Conservation (phyloP, 2,329 filamentous ascomycete species). For the Claviceps cyperi region DNA sequence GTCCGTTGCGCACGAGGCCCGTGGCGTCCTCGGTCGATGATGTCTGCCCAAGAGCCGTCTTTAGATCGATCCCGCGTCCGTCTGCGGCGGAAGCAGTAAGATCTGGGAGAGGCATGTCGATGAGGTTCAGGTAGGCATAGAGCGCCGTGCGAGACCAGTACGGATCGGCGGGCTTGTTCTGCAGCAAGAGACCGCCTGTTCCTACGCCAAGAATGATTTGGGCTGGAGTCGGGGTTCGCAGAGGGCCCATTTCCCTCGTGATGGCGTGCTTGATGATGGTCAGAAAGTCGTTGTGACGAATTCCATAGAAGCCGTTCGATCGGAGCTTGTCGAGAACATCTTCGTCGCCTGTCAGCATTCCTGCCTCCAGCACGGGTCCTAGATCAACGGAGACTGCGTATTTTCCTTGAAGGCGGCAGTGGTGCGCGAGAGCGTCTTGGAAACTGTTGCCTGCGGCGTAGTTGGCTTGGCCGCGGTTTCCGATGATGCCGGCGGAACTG, state of each 20-base stretch:
- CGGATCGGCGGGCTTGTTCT: constrained; percentile 37
- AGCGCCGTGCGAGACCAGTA: constrained; percentile 38
- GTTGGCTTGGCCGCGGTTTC: constrained; percentile 42
- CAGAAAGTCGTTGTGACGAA: constrained; percentile 35
- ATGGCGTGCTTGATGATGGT: constrained; percentile 32
- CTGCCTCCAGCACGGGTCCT: constrained; percentile 36
- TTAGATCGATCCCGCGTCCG: constrained; percentile 14
- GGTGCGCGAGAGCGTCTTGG: constrained; percentile 31
- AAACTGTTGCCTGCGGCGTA: constrained; percentile 42
- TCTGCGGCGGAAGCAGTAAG: constrained; percentile 9
- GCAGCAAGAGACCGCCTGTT: constrained; percentile 36
- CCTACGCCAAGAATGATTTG: constrained; percentile 39
- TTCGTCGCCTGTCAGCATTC: constrained; percentile 38
- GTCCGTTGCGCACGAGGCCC: constrained; percentile 20
- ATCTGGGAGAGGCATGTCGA: constrained; percentile 28
- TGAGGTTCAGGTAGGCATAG: constrained; percentile 31
- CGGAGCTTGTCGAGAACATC: constrained; percentile 32
- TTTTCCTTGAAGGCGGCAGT: constrained; percentile 16
- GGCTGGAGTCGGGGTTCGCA: constrained; percentile 21
- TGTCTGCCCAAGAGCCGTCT: constrained; percentile 18
- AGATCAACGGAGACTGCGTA: constrained; percentile 34
- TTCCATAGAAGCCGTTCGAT: constrained; percentile 38
- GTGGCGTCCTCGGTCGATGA: constrained; percentile 15
- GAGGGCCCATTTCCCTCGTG: constrained; percentile 16
- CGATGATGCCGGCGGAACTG: constrained; percentile 39